Evolutionary conservation across 1,139 yeast genomes (phyloP).

Genomic region (Yamadazyma friedrichii): DNA sequence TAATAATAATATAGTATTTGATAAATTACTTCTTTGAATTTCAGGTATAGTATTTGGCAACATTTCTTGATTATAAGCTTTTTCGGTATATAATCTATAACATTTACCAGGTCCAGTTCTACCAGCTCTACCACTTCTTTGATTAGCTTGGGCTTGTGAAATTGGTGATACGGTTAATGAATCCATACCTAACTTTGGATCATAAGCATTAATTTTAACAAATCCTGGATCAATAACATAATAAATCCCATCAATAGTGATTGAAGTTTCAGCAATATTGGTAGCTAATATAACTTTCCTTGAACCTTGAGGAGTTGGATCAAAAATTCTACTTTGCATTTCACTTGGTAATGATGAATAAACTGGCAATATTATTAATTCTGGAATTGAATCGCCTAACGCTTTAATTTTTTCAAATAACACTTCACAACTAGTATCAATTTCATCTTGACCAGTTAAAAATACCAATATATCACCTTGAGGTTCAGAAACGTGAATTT

Average conservation of each 20-base stretch:
- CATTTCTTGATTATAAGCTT: constrained; percentile 75
- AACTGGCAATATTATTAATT: constrained; percentile 80
- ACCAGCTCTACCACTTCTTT: constrained; percentile 83
- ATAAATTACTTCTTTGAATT: constrained; percentile 85
- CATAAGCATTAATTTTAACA: constrained; percentile 75
- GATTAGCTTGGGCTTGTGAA: constrained; percentile 81
- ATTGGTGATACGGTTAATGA: constrained; percentile 70
- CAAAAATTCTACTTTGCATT: constrained; percentile 69
- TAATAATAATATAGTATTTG: constrained; percentile 81
- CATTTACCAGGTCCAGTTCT: constrained; percentile 86
- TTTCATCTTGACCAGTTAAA: constrained; percentile 89
- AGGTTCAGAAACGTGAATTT: constrained; percentile 76
- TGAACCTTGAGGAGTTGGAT: constrained; percentile 68
- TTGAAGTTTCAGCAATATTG: constrained; percentile 79
- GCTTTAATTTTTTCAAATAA: constrained; percentile 64
- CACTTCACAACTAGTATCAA: constrained; percentile 84
- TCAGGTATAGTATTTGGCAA: constrained; percentile 84
- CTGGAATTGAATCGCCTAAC: constrained; percentile 62
- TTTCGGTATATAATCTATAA: constrained; percentile 69
- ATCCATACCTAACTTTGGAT: constrained; percentile 76
- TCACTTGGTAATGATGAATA: constrained; percentile 79
- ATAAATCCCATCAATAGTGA: constrained; percentile 75
- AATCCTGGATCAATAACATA: constrained; percentile 83
- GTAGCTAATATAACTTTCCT: constrained; percentile 78
- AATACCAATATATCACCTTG: constrained; percentile 83